Evolutionary conservation across 495 filamentous ascomycete genomes (phyloP), one percentile per base, ranked within the genome.

Genomic region (Penicillium goetzii): DNA sequence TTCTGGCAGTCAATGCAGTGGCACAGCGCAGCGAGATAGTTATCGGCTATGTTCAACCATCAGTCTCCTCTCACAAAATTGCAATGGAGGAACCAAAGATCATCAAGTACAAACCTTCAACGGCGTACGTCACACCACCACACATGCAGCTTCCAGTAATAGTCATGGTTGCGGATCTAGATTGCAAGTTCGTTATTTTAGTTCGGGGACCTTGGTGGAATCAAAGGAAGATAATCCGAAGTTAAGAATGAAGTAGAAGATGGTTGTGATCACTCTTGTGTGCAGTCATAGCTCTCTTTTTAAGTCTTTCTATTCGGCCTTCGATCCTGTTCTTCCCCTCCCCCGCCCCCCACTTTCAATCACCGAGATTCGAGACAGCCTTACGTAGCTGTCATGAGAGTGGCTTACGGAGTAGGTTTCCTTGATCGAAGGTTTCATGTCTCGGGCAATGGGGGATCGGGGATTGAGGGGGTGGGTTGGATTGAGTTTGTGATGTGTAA

Each of bases 1-100:
- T 80, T 83, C 61, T 83, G 80, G 66, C 80, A 83, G 56, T 82
- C 80, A 12, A 61, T 68, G 72, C 80, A 83, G 65, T 83, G 79
- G 71, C 81, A 83, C 34, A 83, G 70, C 21, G 79, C 80, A 5
- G 71, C 66, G 8, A 70, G 40, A 32, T 73, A 70, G 21, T 71
- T 65, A 47, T 79, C 74, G 21, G 66, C 76, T 75, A 51, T 54
- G 14, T 4, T 23, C 12, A 5, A 17, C 34, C 34, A 36, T 11
- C 21, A 54, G 36, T 15, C 33, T 28, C 52, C 3, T 38, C 47
- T 17, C 4, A 51, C 5, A 51, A 28, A 6, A 17, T 30, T n/a
- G 3, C 25, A 30, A 30, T 30, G 0, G 19, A 23, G 9, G 6
- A 23, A 23, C 1, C 26, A 5, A 30, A 30, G 4, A 23, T 15